These are phyloP conservation scores for Lentinula edodes DNA, from an alignment of 768 basidiomycete species.

Conservation along the genomic window DNA sequence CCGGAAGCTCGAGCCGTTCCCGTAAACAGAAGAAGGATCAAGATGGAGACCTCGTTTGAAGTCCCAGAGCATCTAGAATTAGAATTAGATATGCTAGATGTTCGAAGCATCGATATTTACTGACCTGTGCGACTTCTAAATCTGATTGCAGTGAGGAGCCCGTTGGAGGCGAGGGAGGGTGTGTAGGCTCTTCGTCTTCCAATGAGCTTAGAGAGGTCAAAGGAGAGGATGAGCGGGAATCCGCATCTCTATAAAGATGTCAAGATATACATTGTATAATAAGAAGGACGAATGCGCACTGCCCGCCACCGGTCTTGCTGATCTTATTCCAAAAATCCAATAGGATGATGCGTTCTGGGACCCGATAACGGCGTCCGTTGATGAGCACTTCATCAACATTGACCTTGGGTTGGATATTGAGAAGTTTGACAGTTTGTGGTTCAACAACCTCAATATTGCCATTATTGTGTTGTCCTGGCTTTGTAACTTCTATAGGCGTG, in stretches of 20 bases:
- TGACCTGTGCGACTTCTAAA: conserved; percentile 55
- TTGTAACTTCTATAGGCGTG: conserved; percentile 68
- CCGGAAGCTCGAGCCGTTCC: neutral
- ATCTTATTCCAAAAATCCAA: conserved; percentile 96
- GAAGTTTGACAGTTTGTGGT: conserved; percentile 43
- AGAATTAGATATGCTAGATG: conserved; percentile 4
- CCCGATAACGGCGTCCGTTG: conserved; percentile 84
- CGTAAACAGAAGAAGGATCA: neutral
- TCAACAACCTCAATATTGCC: conserved; percentile 82
- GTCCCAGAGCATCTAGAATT: conserved; percentile 33
- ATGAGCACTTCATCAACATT: conserved; percentile 79
- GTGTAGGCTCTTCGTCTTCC: conserved; percentile 62
- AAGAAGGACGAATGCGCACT: conserved; percentile 15
- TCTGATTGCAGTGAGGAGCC: conserved; percentile 33
- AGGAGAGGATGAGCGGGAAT: conserved; percentile 63
- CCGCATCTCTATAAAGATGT: conserved; percentile 15
- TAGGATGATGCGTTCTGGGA: conserved; percentile 87
- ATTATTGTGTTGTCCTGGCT: conserved; percentile 74
- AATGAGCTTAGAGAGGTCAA: conserved; percentile 70
- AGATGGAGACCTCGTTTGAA: conserved; percentile 18
- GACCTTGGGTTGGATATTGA: conserved; percentile 36
- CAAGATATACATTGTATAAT: neutral
- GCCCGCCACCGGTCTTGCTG: conserved; percentile 35
- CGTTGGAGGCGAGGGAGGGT: conserved; percentile 23
- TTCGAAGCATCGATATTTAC: conserved; percentile 1